phyloP scores from a whole-genome alignment of 192 early-diverging fungal species.

The Backusella parvicylindrica region DNA sequence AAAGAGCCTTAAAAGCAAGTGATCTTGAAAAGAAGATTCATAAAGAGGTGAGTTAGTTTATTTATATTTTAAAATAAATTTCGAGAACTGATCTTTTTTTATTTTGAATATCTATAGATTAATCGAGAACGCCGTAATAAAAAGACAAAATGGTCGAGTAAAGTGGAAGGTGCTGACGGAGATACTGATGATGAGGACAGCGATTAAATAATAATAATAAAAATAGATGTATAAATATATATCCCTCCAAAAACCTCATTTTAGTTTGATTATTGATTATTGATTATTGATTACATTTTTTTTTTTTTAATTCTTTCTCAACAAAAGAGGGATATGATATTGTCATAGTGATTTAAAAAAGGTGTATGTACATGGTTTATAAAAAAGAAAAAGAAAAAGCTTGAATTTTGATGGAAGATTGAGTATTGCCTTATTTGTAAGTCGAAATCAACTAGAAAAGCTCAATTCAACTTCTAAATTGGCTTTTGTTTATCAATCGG shows the following conservation, averaged over 20 bases:
- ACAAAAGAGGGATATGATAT: too few species aligned
- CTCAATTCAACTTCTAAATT: too few species aligned
- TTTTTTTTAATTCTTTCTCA: not conserved
- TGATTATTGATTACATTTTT: not conserved
- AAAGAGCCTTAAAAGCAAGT: conserved; percentile 6
- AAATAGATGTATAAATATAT: not conserved
- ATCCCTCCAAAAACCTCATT: too few species aligned
- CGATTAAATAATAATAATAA: not conserved
- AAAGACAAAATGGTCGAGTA: conserved; percentile 5
- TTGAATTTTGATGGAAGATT: not conserved
- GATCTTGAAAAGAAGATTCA: conserved; percentile 11
- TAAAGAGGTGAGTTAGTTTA: conserved; percentile 4
- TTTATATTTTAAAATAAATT: not conserved
- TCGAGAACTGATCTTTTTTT: too few species aligned
- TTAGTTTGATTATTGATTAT: not conserved
- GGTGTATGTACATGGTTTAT: too few species aligned
- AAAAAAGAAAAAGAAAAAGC: not conserved
- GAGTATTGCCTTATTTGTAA: not conserved
- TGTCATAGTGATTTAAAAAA: too few species aligned
- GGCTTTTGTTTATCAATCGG: too few species aligned
- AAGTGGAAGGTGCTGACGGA: conserved; percentile 7
- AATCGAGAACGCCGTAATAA: not conserved
- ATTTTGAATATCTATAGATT: not conserved
- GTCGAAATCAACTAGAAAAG: not conserved
- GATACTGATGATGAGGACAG: not conserved